Evolutionary conservation across 257 asterid genomes (phyloP).

Genomic region (Solanum sejunctum): DNA sequence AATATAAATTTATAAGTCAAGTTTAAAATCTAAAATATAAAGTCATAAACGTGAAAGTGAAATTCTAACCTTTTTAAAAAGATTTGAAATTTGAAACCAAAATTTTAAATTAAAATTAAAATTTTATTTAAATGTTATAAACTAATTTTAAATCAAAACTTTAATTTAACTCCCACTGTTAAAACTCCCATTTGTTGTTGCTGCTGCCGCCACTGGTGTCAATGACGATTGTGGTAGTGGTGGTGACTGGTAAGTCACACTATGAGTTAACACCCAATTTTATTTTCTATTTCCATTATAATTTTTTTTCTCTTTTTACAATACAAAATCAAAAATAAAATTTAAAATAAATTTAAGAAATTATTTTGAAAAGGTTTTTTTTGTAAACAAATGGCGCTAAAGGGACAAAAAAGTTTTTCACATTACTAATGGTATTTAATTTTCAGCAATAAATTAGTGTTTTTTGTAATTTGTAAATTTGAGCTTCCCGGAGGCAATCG

Average conservation of each 20-base stretch:
- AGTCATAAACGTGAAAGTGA: no score
- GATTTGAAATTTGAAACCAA: no score
- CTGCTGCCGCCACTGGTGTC: constrained; percentile 22
- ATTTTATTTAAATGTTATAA: no score
- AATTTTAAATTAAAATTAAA: no score
- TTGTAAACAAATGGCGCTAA: constrained; percentile 55
- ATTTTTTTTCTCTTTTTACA: background rate
- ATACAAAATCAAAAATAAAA: background rate
- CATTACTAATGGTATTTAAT: background rate
- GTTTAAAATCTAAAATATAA: no score
- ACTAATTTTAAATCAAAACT: no score
- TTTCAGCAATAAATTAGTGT: background rate
- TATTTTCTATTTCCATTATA: constrained; percentile 44
- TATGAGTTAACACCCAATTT: constrained; percentile 31
- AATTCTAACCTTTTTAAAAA: no score
- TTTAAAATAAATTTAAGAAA: background rate
- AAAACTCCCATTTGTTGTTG: background rate
- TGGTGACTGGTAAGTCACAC: constrained; percentile 25
- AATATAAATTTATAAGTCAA: no score
- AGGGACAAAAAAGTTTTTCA: constrained; percentile 9
- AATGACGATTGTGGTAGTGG: background rate
- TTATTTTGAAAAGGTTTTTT: constrained; percentile 16
- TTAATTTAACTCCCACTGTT: background rate
- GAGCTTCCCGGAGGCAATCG: constrained; percentile 35
- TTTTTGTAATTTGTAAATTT: constrained; percentile 23